Evolutionary conservation across 371 early-diverging fungal species (phyloP), one percentile per base, ranked within the genome.

Genomic region (Globomyces sp.): DNA sequence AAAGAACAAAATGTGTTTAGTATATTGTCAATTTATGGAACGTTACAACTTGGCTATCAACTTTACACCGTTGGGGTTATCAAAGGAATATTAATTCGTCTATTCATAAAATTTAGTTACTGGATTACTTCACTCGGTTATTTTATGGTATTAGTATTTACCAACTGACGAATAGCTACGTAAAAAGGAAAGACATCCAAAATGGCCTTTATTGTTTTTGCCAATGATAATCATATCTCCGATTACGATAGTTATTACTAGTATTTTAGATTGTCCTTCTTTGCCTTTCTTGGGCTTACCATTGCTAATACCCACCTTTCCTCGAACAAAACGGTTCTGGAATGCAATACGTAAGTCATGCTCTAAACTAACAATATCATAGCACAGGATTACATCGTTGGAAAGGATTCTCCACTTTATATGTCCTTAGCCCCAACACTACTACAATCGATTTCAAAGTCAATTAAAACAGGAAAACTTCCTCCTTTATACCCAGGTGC

Each of bases 251-350:
- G 50, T 71, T 1, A 8, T 75, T 9, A 57, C 67, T 9, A 61
- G 66, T 24, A 52, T 67, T 2, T 58, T 80, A 1, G 70, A 75
- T 63, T 65, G 69, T 1, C 80, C 77, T 2, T 49, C 74, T 51
- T 58, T 80, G 68, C 68, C 72, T 1, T 36, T 77, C 10, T 57
- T 77, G 2, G 77, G 76, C n/a, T 46, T 76, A 6, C 80, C 76
- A 0, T 58, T 80, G 8, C 70, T 72, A 49, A 68, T 71, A 68
- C 45, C 70, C 6, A 65, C 68, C 13, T 80, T 80, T 64, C 69
- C 74, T 13, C 55, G 80, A 11, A 71, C 75, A 1, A 57, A 65
- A 40, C 51, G 75, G 41, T 65, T 68, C 11, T 80, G 80, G 80
- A 64, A 70, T 1, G 40, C 50, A 2, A 8, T 66, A 4, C 58